Evolutionary conservation across 345 rosid genomes (phyloP).

Genomic region (Salix exigua): DNA sequence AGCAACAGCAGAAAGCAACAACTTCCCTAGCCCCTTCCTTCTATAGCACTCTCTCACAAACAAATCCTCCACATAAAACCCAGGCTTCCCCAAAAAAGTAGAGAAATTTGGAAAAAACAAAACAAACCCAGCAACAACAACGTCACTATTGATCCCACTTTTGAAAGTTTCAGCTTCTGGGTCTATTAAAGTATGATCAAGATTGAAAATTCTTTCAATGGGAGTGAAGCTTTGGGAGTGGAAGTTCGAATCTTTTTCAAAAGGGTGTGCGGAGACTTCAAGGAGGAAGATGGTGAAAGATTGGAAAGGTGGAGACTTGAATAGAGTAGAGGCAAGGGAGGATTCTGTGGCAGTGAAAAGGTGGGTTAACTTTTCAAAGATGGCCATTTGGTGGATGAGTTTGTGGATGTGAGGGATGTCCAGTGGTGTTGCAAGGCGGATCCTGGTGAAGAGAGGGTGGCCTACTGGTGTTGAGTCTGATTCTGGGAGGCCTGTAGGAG

Average conservation of each 20-base stretch:
- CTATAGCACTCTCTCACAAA: slow-evolving; percentile 75
- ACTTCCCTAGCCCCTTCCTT: slow-evolving; percentile 68
- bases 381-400: slow-evolving; percentile 84
- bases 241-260: slow-evolving; percentile 1
- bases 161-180: slow-evolving; percentile 46
- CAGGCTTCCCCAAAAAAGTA: slow-evolving; percentile 62
- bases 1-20: slow-evolving; percentile 75
- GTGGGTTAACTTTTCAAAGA: slow-evolving; percentile 67
- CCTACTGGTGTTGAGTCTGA: slow-evolving; percentile 31
- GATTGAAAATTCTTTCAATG: slow-evolving; percentile 30
- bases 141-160: slow-evolving; percentile 31
- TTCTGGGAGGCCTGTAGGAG: slow-evolving; percentile 41
- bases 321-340: slow-evolving; percentile 62
- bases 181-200: slow-evolving; percentile 54
- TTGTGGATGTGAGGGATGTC: slow-evolving; percentile 87
- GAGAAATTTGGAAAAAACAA: slow-evolving; percentile 82
- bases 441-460: slow-evolving; percentile 63
- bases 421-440: slow-evolving; percentile 74
- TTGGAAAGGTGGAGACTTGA: slow-evolving; percentile 65
- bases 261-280: slow-evolving; percentile 56
- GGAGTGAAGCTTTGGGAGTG: slow-evolving; percentile 34
- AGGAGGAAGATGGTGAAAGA: slow-evolving; percentile 83
- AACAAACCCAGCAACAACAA: slow-evolving; percentile 65
- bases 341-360: slow-evolving; percentile 73
- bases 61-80: slow-evolving; percentile 75